Percentiles rank a stretch among this genome's conserved stretches.
These are phyloP conservation scores for Conticribra weissflogii DNA, from an alignment of 108 stramenopile species.

Conservation along the genomic window DNA sequence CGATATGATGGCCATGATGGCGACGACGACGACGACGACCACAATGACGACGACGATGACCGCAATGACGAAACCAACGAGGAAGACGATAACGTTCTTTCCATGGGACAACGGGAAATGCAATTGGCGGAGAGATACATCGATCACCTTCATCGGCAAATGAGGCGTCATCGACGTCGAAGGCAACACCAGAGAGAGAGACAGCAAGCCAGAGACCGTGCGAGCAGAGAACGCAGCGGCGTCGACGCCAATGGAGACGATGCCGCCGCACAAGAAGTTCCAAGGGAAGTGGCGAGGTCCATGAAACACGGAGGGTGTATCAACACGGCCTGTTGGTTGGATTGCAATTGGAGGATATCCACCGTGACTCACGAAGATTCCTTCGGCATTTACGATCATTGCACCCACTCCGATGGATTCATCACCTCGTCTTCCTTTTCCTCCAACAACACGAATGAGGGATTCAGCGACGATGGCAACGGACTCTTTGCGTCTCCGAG, in stretches of 20 bases:
- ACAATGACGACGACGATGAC: neutral
- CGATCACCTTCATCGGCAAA: neutral
- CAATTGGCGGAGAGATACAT: neutral
- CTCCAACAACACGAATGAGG: slow-evolving; percentile 17
- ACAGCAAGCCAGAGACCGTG: neutral
- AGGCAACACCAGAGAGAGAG: neutral
- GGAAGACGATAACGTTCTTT: slow-evolving; percentile 1
- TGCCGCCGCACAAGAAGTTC: neutral
- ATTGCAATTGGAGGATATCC: slow-evolving; percentile 73
- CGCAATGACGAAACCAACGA: neutral
- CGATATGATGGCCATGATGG: too few relatives aligned
- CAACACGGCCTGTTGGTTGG: slow-evolving; percentile 85
- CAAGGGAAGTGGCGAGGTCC: slow-evolving; percentile 34
- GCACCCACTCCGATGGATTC: slow-evolving; percentile 1
- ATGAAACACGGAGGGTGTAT: slow-evolving; percentile 86
- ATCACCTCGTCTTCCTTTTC: slow-evolving; percentile 33
- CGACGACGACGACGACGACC: neutral
- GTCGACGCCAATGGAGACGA: neutral
- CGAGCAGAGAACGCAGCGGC: neutral
- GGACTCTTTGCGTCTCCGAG: too few relatives aligned
- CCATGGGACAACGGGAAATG: neutral
- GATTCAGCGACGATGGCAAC: neutral
- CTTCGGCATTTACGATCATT: neutral
- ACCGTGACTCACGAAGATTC: slow-evolving; percentile 43
- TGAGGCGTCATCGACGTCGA: slow-evolving; percentile 1